Evolutionary conservation across 805 yeast genomes (phyloP).

Genomic region (Dipodascus geniculatus): DNA sequence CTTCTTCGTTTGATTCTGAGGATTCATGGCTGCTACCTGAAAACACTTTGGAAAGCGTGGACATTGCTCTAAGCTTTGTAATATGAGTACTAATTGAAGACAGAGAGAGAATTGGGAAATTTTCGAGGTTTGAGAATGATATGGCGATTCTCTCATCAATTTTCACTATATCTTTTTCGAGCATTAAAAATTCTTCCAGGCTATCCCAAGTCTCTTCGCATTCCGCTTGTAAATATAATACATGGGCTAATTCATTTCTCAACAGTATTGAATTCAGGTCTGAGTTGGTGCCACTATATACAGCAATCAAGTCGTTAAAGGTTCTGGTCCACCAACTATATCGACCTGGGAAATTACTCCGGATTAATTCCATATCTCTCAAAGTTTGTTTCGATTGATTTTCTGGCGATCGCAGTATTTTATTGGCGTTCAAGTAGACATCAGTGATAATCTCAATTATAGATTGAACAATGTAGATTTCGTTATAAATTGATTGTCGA

Average conservation of each 20-base stretch:
- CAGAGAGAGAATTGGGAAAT: constrained; percentile 44
- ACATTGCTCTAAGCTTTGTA: constrained; percentile 59
- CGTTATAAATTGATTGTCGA: neutral
- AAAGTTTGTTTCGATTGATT: constrained; percentile 6
- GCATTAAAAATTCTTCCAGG: constrained; percentile 17
- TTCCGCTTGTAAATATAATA: constrained; percentile 33
- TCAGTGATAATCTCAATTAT: constrained; percentile 17
- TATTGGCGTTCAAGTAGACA: constrained; percentile 7
- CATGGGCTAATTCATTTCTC: constrained; percentile 38
- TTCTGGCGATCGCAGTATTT: constrained; percentile 5
- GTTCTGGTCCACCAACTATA: constrained; percentile 13
- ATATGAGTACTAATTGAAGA: constrained; percentile 45
- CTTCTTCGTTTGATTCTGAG: neutral
- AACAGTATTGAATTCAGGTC: constrained; percentile 12
- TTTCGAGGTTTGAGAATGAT: constrained; percentile 43
- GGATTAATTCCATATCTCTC: constrained; percentile 9
- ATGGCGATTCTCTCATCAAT: constrained; percentile 19
- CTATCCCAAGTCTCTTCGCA: constrained; percentile 27
- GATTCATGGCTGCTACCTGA: constrained; percentile 8
- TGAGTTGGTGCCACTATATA: neutral
- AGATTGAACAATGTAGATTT: constrained; percentile 9
- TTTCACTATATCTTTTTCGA: constrained; percentile 10
- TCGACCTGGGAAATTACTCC: constrained; percentile 2
- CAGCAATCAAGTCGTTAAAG: constrained; percentile 9
- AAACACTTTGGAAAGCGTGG: constrained; percentile 47